These are phyloP conservation scores for Phytophthora aleatoria DNA, from an alignment of 352 stramenopile genomes.

Conservation along the genomic window DNA sequence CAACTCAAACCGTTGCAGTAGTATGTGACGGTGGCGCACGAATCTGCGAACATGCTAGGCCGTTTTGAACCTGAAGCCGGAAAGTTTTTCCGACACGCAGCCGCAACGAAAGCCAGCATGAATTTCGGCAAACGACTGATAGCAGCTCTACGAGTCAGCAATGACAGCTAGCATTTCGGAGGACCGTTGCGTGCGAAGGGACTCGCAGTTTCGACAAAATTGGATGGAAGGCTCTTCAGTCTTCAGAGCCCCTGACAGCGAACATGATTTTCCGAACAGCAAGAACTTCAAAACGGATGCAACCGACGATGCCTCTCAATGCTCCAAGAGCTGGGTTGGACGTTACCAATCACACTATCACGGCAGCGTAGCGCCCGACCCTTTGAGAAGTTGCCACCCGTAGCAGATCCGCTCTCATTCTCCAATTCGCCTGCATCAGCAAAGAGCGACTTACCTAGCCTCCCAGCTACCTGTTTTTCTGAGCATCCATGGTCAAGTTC, in stretches of 20 bases:
- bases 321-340: not conserved
- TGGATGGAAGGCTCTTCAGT: not conserved
- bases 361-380: not conserved
- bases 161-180: not conserved
- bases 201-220: not conserved
- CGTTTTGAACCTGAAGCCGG: slow-evolving; percentile 5
- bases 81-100: not conserved
- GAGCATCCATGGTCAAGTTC: slow-evolving; percentile 44
- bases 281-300: not conserved
- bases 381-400: not conserved
- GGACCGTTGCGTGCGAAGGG: slow-evolving; percentile 1
- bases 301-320: slow-evolving; percentile 1
- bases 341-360: slow-evolving; percentile 4
- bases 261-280: not conserved
- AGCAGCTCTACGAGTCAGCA: not conserved
- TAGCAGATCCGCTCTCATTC: slow-evolving; percentile 22
- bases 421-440: slow-evolving; percentile 35
- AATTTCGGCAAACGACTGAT: not conserved
- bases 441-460: slow-evolving; percentile 32
- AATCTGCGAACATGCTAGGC: slow-evolving; percentile 3
- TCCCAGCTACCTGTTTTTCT: slow-evolving; percentile 15
- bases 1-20: not conserved
- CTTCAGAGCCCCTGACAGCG: not conserved
- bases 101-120: not conserved
- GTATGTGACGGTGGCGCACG: slow-evolving; percentile 3